These are phyloP conservation scores for Trametes pubescens DNA, from an alignment of 1,284 basidiomycete species.

Conservation along the genomic window DNA sequence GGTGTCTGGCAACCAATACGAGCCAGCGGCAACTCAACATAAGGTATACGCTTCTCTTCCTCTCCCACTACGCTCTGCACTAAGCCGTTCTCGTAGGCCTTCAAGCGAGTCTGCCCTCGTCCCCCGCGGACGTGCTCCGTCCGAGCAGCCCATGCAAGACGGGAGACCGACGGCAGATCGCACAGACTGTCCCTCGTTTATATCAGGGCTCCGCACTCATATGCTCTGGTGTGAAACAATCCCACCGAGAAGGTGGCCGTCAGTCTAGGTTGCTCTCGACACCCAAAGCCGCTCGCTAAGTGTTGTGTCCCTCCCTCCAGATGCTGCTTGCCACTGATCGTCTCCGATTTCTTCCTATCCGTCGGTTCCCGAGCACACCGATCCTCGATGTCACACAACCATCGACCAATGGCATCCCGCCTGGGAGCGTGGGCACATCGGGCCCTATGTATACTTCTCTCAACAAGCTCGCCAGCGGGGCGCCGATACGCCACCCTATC, in stretches of 20 bases:
- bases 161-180: slow-evolving; percentile 3
- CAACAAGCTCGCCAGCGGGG: background rate
- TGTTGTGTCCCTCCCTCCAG: background rate
- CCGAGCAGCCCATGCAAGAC: slow-evolving; percentile 5
- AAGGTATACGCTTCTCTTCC: background rate
- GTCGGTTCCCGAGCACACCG: slow-evolving; percentile 8
- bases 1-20: background rate
- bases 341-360: slow-evolving; percentile 1
- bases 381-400: background rate
- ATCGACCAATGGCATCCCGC: slow-evolving; percentile 1
- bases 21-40: background rate
- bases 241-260: slow-evolving; percentile 13
- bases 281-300: background rate
- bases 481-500: background rate
- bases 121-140: slow-evolving; percentile 6
- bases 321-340: slow-evolving; percentile 4
- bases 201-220: slow-evolving; percentile 13
- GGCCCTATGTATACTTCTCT: background rate
- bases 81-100: background rate
- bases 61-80: background rate
- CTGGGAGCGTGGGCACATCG: background rate
- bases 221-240: slow-evolving; percentile 15
- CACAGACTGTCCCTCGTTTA: slow-evolving; percentile 1
- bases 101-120: too few species aligned
- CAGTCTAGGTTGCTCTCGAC: slow-evolving; percentile 11